Evolutionary conservation across 176 grass and related monocot species (phyloP).

Genomic region (Carex myosuroides): DNA sequence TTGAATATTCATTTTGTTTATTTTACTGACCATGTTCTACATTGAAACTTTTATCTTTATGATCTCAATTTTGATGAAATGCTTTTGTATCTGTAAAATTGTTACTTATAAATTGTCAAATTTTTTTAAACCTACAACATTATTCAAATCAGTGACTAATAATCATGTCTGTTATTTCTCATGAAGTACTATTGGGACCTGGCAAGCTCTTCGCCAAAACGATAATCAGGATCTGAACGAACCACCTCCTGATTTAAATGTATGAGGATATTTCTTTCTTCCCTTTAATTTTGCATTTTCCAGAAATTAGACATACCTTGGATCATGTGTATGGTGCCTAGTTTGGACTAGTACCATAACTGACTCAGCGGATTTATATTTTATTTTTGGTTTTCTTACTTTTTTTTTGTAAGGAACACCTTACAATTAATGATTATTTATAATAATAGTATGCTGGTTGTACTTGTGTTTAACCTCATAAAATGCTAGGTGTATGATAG

Average conservation of each 20-base stretch:
- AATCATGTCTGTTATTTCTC: not conserved
- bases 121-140: not conserved
- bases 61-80: not conserved
- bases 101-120: not conserved
- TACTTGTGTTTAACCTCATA: not conserved
- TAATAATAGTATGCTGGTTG: not conserved
- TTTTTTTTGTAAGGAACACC: not conserved
- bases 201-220: constrained; percentile 14
- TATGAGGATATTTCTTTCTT: constrained; percentile 22
- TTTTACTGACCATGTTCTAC: not conserved
- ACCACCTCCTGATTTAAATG: constrained; percentile 32
- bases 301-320: not conserved
- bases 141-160: not conserved
- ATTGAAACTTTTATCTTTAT: not conserved
- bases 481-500: not conserved
- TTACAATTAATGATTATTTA: not conserved
- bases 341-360: not conserved
- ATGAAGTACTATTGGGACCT: constrained; percentile 58
- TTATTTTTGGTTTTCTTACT: not conserved
- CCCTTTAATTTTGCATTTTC: not conserved
- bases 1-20: too few species aligned
- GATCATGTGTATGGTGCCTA: not conserved
- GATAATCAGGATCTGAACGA: constrained; percentile 21
- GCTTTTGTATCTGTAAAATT: not conserved
- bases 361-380: not conserved